These are phyloP conservation scores for Nakaseomyces nivariensis DNA, from an alignment of 1,139 yeast genomes.

Conservation along the genomic window DNA sequence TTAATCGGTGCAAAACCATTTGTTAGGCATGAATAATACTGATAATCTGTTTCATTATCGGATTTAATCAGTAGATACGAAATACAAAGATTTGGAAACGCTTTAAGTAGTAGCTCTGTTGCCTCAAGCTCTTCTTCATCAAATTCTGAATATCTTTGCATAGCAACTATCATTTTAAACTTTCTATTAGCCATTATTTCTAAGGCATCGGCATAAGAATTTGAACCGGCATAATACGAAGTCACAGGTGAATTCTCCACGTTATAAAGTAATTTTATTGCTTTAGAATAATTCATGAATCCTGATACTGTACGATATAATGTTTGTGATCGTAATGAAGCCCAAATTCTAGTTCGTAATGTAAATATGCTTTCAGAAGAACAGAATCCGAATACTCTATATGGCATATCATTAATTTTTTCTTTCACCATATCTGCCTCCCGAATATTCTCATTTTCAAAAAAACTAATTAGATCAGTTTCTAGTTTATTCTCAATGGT, in stretches of 20 bases:
- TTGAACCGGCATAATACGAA: not conserved
- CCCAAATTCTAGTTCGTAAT: conserved; percentile 70
- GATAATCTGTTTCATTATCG: conserved; percentile 24
- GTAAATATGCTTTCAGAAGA: conserved; percentile 50
- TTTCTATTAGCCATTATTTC: conserved; percentile 50
- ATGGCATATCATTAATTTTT: conserved; percentile 51
- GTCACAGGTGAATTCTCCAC: conserved; percentile 49
- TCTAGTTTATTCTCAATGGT: not conserved
- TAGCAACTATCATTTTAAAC: conserved; percentile 57
- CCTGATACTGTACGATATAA: conserved; percentile 71
- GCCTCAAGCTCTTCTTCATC: conserved; percentile 43
- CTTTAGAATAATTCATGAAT: conserved; percentile 59
- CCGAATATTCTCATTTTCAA: conserved; percentile 2
- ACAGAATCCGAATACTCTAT: conserved; percentile 62
- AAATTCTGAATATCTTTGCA: conserved; percentile 55
- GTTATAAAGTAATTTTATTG: conserved; percentile 54
- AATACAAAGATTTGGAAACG: conserved; percentile 53
- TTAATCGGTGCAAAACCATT: conserved; percentile 41
- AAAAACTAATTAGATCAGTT: not conserved
- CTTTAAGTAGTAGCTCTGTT: conserved; percentile 44
- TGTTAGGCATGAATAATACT: conserved; percentile 53
- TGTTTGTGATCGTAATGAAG: conserved; percentile 70
- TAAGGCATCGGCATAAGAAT: conserved; percentile 32
- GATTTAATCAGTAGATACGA: conserved; percentile 45
- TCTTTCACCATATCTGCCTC: conserved; percentile 32